Conservation (phyloP, 2,329 filamentous ascomycete species). For the Thielaviopsis musarum region DNA sequence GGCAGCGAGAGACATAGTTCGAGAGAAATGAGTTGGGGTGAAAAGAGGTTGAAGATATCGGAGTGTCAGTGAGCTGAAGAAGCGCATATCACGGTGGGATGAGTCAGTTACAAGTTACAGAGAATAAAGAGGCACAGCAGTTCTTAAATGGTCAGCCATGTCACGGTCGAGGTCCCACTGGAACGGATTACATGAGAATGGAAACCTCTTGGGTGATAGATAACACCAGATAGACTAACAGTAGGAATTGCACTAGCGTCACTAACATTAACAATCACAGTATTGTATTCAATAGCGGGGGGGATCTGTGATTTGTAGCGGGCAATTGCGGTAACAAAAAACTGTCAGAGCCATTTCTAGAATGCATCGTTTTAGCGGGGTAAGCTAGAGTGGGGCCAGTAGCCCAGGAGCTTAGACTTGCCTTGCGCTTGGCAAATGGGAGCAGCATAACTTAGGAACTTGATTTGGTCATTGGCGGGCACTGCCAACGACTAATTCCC, state of each 20-base stretch:
- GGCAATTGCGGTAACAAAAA: neutral
- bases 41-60: neutral
- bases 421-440: neutral
- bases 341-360: neutral
- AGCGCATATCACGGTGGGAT: neutral
- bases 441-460: neutral
- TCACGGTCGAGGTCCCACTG: neutral
- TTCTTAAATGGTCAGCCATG: neutral
- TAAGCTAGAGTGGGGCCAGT: neutral
- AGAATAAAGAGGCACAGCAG: neutral
- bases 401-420: neutral
- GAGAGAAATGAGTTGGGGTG: slow-evolving; percentile 3
- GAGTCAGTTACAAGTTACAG: neutral
- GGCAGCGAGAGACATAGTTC: slow-evolving; percentile 39
- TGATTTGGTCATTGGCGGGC: neutral
- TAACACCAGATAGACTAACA: neutral
- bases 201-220: neutral
- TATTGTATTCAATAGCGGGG: neutral
- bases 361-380: neutral
- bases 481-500: neutral
- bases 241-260: neutral
- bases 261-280: neutral
- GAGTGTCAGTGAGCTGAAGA: neutral
- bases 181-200: neutral
- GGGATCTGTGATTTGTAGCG: neutral